Conservation (phyloP, 768 basidiomycete genomes). For the Tulasnella sp. region DNA sequence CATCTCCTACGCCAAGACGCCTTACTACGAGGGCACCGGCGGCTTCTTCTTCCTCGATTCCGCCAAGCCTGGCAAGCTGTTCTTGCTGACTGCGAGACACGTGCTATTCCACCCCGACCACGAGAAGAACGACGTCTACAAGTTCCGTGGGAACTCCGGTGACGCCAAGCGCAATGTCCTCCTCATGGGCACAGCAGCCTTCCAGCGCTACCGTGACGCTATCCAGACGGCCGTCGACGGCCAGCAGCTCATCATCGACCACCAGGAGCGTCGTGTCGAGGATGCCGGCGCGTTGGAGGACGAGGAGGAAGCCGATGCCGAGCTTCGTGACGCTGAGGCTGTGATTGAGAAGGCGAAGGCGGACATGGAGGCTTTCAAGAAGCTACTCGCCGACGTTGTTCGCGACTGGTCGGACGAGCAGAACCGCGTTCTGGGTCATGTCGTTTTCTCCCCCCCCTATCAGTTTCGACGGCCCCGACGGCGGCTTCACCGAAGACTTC, state of each 20-base stretch:
- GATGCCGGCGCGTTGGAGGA: constrained; percentile 19
- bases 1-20: constrained; percentile 24
- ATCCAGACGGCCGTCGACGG: constrained; percentile 25
- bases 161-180: constrained; percentile 22
- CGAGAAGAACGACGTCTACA: constrained; percentile 22
- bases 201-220: constrained; percentile 24
- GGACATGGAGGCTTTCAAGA: constrained; percentile 27
- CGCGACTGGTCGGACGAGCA: constrained; percentile 27
- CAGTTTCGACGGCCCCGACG: constrained; percentile 16
- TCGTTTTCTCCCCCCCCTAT: constrained; percentile 32
- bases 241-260: constrained; percentile 17
- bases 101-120: constrained; percentile 21
- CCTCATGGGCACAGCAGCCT: constrained; percentile 24
- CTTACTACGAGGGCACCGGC: constrained; percentile 27
- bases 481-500: constrained; percentile 12
- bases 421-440: constrained; percentile 31
- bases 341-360: constrained; percentile 20
- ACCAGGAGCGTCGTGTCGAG: constrained; percentile 19
- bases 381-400: constrained; percentile 26
- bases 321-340: constrained; percentile 19
- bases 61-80: constrained; percentile 18
- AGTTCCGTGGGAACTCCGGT: constrained; percentile 12
- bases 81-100: constrained; percentile 19
- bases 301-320: constrained; percentile 14
- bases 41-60: constrained; percentile 27